These are phyloP conservation scores for Populus simonii DNA, from an alignment of 345 rosid species.

Conservation along the genomic window DNA sequence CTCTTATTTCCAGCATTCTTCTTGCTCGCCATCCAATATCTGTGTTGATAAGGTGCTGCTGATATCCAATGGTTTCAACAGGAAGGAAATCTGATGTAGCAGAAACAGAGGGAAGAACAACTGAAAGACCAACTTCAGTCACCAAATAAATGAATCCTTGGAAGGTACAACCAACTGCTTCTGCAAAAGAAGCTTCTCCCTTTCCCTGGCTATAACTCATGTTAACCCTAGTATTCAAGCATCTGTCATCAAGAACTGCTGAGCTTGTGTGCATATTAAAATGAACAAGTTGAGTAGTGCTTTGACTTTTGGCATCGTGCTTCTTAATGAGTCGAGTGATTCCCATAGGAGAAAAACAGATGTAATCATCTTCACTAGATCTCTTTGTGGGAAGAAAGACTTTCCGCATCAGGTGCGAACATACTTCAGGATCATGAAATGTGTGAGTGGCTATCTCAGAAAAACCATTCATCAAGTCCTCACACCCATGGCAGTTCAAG, in stretches of 20 bases:
- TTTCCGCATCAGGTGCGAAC: conserved; percentile 40
- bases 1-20: conserved; percentile 26
- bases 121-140: conserved; percentile 73
- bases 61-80: conserved; percentile 53
- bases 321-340: conserved; percentile 69
- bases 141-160: conserved; percentile 85
- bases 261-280: conserved; percentile 46
- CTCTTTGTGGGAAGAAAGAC: conserved; percentile 61
- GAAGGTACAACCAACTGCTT: conserved; percentile 80
- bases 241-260: conserved; percentile 52
- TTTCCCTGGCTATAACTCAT: conserved; percentile 29
- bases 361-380: conserved; percentile 51
- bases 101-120: conserved; percentile 79
- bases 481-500: conserved; percentile 27
- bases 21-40: conserved; percentile 26
- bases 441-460: conserved; percentile 33
- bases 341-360: conserved; percentile 81
- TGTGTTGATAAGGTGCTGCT: conserved; percentile 34
- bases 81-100: conserved; percentile 52
- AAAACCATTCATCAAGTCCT: conserved; percentile 47
- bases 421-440: conserved; percentile 33
- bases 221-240: conserved; percentile 38
- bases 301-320: conserved; percentile 26
- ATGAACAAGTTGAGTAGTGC: conserved; percentile 46
- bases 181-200: conserved; percentile 49